Evolutionary conservation across 495 filamentous ascomycete species (phyloP), one percentile per base, ranked within the genome.

Genomic region (Penicillium waksmanii): DNA sequence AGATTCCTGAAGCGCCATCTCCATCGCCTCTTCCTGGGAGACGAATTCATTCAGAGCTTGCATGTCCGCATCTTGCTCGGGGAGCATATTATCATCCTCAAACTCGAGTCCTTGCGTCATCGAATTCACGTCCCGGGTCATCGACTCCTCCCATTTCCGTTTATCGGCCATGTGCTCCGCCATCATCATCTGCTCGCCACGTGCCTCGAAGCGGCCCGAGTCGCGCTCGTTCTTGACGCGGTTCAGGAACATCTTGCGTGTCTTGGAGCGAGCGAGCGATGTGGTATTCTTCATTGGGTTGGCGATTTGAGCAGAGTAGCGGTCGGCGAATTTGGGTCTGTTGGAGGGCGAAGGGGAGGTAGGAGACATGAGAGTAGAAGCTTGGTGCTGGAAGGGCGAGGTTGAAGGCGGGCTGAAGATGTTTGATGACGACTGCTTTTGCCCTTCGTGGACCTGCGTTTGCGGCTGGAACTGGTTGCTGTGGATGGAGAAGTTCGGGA

Each of bases 151-250:
- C 65, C 82, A 73, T 55, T 77, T 73, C 61, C 73, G 72, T 65
- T 81, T 75, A 64, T 84, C 82, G 35, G 79, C 77, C 34, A 75
- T 55, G 61, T 73, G 61, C 62, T 80, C 78, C 66, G 77, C 67
- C 36, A 67, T 70, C 67, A 76, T 70, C 54, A 96, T 86, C 81
- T 96, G 89, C 57, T 97, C 91, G 47, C 91, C 89, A 2, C 91
- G 75, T 77, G 40, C 85, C 84, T 75, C 91, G 78, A 71, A 84
- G 57, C 72, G 87, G 70, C 83, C 87, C 85, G 71, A 81, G 66
- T 96, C 90, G 3, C 87, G 78, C 38, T 84, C 82, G 60, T 86
- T 84, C 65, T 85, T 79, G n/a, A 97, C 87, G 52, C 87, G 90
- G 64, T 88, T 85, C 31, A 97, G 73, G 64, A 96, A 98, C 53